Evolutionary conservation across 768 basidiomycete genomes (phyloP).

Genomic region (Suillus occidentalis): DNA sequence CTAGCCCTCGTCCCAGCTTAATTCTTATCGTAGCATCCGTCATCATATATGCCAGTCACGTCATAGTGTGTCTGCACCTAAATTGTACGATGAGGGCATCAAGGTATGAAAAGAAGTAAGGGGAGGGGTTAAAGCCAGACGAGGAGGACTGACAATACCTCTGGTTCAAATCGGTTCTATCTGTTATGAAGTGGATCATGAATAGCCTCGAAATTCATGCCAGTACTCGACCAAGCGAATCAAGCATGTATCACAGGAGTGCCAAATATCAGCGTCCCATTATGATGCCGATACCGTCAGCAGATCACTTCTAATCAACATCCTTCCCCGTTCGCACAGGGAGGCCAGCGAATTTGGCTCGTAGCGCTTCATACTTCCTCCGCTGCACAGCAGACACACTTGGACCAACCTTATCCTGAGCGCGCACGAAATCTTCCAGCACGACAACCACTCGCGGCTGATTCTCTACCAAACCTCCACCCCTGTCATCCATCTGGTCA

Average conservation of each 20-base stretch:
- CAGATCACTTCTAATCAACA: slow-evolving; percentile 8
- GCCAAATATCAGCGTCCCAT: not conserved
- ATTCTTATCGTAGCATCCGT: too few species aligned
- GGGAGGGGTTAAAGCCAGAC: not conserved
- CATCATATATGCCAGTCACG: not conserved
- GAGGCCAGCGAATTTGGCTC: slow-evolving; percentile 82
- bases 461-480: slow-evolving; percentile 12
- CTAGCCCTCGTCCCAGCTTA: too few species aligned
- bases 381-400: slow-evolving; percentile 84
- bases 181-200: not conserved
- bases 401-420: slow-evolving; percentile 79
- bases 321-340: slow-evolving; percentile 51
- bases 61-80: not conserved
- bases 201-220: not conserved
- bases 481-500: slow-evolving; percentile 51
- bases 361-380: slow-evolving; percentile 75
- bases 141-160: not conserved
- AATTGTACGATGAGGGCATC: not conserved
- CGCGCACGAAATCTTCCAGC: slow-evolving; percentile 67
- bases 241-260: not conserved
- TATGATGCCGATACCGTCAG: not conserved
- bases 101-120: not conserved
- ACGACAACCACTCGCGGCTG: slow-evolving; percentile 46
- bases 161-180: not conserved
- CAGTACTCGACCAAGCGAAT: not conserved